Base-by-base conservation (phyloP, 371 early-diverging fungal genomes). In the Actinomucor elegans region DNA sequence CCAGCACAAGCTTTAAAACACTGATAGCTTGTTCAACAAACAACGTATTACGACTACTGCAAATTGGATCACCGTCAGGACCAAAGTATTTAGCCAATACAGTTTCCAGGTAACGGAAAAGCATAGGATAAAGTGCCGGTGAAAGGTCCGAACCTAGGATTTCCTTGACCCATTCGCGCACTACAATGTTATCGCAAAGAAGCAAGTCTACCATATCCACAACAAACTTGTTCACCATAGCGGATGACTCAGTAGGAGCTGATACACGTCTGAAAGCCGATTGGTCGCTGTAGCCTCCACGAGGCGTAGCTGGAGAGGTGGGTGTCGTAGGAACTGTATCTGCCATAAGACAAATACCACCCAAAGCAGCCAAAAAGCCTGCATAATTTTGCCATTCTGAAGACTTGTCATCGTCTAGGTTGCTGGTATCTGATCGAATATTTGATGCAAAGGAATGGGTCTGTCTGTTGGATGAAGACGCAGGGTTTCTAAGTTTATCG, bases 101-200 rank as follows among this genome's bases (percentile, higher is more conserved):
- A 20, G 75, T 76, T 55, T 91, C 87, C 63, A 91, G 73, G 52
- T 92, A 89, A n/a, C 84, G 77, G 53, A 95, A 88, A 35, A 96
- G 80, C 60, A 92, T 85, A 43, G 86, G 88, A 61, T 91, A 94
- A n/a, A 94, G 68, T 11, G 87, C 84, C 12, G 89, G 87, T 24
- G 85, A 87, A 11, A 95, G 77, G 53, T 97, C 96, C 11, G 85
- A 78, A 29, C 94, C 94, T 10, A 95, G 69, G 5, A 91, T 88
- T 53, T 95, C 94, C 48, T 90, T 90, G 24, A 93, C 92, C 55
- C 85, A 88, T 77, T 97, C 96, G n/a, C 96, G 89, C 6, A 94
- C 83, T 58, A 90, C 79, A 23, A 88, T 83, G 54, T 90, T 90
- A 52, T 95, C 95, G 14, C 86, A 89, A 0, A 90, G 80, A 48